Base-by-base conservation (phyloP, 345 rosid genomes). In the Psidium guajava region DNA sequence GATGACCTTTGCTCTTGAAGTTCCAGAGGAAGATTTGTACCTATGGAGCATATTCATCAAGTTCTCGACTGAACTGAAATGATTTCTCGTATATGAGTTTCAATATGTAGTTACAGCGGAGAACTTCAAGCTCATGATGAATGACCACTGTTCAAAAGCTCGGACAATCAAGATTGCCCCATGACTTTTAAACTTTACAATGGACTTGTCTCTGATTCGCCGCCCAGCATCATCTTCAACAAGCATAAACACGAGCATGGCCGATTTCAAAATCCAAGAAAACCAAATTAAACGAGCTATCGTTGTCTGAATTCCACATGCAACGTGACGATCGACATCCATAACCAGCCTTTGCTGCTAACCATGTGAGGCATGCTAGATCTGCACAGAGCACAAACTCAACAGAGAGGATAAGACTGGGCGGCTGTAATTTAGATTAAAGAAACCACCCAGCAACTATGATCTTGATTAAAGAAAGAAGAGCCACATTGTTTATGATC, bases 21-120 rank as follows among this genome's bases (percentile, higher is more conserved):
- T 82, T 54, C 85, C 90, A 18, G 84, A 84, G 36, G 85, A 86
- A 27, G 83, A 77, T 16, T 58, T 84, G 81, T 83, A 87, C 49
- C 57, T 56, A 36, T 84, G 86, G 86, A 83, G 52, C 61, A 40
- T 83, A 27, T 40, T 82, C 55, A 20, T 50, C 55, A 49, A 50
- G 54, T 69, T 69, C 77, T 36, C 9, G 47, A 18, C 11, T 69
- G 77, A 18, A 32, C 77, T 18, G 47, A 69, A 32, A 69, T 18
- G 77, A 69, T 69, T 69, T 20, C 77, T 2, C 8, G 47, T 69
- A 8, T 18, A 32, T 36, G 77, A 69, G 77, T 32, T 32, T 69
- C 47, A 69, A 69, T 32, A 18, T 32, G 77, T 36, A 36, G 77
- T 9, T 3, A 32, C 36, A 11, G 6, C 25, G 3, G 77, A 69